Evolutionary conservation across 768 basidiomycete species (phyloP), one percentile per base, ranked within the genome.

Genomic region (Phlebiopsis flavidoalba): DNA sequence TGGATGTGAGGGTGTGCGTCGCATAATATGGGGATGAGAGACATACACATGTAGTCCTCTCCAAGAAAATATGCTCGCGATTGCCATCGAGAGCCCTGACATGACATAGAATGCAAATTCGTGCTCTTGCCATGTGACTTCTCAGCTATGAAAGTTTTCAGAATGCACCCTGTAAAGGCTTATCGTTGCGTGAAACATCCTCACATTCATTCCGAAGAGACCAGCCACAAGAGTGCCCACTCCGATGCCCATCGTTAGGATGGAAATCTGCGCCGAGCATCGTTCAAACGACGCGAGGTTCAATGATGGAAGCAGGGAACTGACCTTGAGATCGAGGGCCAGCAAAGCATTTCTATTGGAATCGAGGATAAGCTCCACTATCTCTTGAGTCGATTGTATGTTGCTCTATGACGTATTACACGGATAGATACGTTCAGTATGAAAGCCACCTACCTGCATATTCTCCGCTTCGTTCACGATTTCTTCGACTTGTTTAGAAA

Each of bases 361-460:
- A 72, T 98, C 96, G 45, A 98, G 80, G 68, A 98, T 94, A 61
- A 98, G 81, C 73, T 98, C 96, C 1, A 96, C 93, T 57, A 98
- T 98, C 75, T 98, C 96, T 77, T 98, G 96, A 0, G 96, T 98
- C 12, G 95, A 94, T 74, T 95, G 91, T 43, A 98, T 92, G 70
- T 98, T 98, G 33, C 53, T 60, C 54, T 57, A 57, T 37, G 26
- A 36, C 12, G 6, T 21, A 19, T 21, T 55, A 8, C 45, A 37
- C 35, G 54, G 22, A 17, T 5, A n/a, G 40, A 5, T 8, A 15
- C 17, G 15, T 19, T 43, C 35, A 31, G 17, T 11, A 24, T 14
- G 7, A 26, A 31, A 31, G 22, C 70, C 77, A 58, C 26, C 26
- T 67, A 91, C 92, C 70, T 93, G 86, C 4, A 88, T 93, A 61